phyloP scores from a whole-genome alignment of 768 basidiomycete species.

The Leucosporidium yakuticum region DNA sequence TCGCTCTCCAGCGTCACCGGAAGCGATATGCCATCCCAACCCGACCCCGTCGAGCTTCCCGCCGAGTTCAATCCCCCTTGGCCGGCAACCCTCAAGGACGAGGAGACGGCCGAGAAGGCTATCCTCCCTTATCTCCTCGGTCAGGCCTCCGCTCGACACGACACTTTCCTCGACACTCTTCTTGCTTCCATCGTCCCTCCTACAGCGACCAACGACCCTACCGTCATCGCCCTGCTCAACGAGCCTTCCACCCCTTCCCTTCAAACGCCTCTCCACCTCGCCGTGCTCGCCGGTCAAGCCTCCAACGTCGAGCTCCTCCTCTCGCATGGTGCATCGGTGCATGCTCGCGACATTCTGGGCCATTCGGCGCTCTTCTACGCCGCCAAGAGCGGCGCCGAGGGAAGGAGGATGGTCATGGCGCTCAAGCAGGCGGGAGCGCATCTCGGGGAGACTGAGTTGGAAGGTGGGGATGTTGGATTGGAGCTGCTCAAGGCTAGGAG shows the following conservation, averaged over 20 bases:
- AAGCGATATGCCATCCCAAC: neutral
- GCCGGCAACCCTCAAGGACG: constrained; percentile 27
- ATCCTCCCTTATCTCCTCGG: constrained; percentile 34
- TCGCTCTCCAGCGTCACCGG: neutral
- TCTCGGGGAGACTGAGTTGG: constrained; percentile 33
- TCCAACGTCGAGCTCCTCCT: constrained; percentile 38
- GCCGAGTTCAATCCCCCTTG: constrained; percentile 24
- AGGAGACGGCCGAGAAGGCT: constrained; percentile 20
- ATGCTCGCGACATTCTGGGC: constrained; percentile 39
- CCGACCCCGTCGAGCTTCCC: constrained; percentile 8
- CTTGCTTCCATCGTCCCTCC: constrained; percentile 1
- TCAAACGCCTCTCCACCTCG: constrained; percentile 40
- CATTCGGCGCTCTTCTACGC: constrained; percentile 38
- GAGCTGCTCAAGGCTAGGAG: constrained; percentile 14
- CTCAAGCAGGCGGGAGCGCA: constrained; percentile 38
- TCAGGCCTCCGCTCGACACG: constrained; percentile 28
- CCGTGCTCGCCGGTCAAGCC: constrained; percentile 31
- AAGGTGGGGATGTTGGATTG: constrained; percentile 27
- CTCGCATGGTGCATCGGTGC: constrained; percentile 39
- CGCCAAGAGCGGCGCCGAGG: constrained; percentile 20
- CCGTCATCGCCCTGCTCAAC: constrained; percentile 22
- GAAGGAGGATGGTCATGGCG: constrained; percentile 28
- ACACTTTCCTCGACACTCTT: constrained; percentile 14
- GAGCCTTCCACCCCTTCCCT: constrained; percentile 30
- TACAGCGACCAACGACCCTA: neutral